Evolutionary conservation across 495 filamentous ascomycete species (phyloP), one percentile per base, ranked within the genome.

Genomic region (Tuber brumale): DNA sequence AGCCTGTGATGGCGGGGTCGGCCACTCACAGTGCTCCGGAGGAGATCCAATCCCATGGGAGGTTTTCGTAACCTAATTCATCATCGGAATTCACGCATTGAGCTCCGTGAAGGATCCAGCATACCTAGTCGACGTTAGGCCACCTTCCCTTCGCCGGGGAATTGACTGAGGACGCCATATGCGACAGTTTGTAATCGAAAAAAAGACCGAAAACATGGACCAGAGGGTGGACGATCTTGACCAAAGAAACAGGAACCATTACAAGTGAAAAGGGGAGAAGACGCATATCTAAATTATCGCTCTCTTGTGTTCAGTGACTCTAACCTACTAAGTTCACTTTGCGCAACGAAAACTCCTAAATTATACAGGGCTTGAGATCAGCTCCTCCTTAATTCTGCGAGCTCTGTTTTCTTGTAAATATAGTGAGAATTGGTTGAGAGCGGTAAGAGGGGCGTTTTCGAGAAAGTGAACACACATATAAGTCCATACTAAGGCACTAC

Each of bases 21-120:
- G 74, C 77, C 4, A 72, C 74, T 19, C 75, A 69, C 19, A 76
- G 72, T 69, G 77, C 78, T 0, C 72, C 70, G 31, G 72, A 75
- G 84, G 95, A 95, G 43, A 97, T 90, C 95, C 94, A 99, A 82
- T 96, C 90, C 95, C 95, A 99, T 1, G 94, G 93, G 66, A 87
- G 86, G 83, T 97, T 93, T 74, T 95, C 93, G 27, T 89, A 85
- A 31, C 93, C 94, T 16, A 96, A 87, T 82, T 97, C 95, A 79
- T 97, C 94, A 85, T 97, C 95, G 21, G 93, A 97, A 82, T 96
- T 93, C 74, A 95, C 94, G 76, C 93, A 88, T 21, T 87, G 84
- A n/a, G 95, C 85, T 37, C 90, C 89, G 70, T 88, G 87, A 75
- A 94, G 88, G 81, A 88, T 90, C 81, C 88, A 85, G 71, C 89